Evolutionary conservation across 2,329 filamentous ascomycete species (phyloP).

Genomic region (Nothopassalora personata): DNA sequence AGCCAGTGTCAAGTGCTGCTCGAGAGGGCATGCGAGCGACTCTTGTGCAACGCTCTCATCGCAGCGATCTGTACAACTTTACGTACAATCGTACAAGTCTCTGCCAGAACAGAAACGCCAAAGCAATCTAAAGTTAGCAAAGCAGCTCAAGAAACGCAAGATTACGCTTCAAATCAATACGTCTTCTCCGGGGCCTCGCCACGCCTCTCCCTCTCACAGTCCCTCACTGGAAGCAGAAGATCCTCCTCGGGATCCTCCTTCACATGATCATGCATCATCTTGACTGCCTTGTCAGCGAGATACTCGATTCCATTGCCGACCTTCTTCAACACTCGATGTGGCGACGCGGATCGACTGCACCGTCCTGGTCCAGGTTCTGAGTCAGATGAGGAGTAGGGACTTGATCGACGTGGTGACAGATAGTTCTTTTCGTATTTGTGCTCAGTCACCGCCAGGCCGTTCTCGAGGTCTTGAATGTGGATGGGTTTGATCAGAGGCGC

Average conservation of each 20-base stretch:
- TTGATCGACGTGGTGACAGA: not conserved
- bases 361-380: not conserved
- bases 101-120: too few relatives aligned
- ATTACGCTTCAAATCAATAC: not conserved
- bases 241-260: conserved; percentile 21
- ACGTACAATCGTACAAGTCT: too few relatives aligned
- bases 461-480: not conserved
- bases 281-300: conserved; percentile 17
- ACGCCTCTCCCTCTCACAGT: conserved; percentile 17
- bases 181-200: conserved; percentile 4
- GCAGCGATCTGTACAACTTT: too few relatives aligned
- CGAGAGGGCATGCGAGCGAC: too few relatives aligned
- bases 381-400: not conserved
- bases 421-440: not conserved
- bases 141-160: not conserved
- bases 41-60: too few relatives aligned
- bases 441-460: not conserved
- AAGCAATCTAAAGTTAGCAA: too few relatives aligned
- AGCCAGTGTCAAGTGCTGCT: too few relatives aligned
- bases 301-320: conserved; percentile 20
- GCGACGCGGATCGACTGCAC: conserved; percentile 3
- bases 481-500: not conserved
- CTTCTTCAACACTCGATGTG: conserved; percentile 10
- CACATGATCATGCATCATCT: conserved; percentile 20
- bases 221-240: conserved; percentile 23